Evolutionary conservation across 1,284 basidiomycete species (phyloP).

Genomic region (Cryptococcus deneoformans): DNA sequence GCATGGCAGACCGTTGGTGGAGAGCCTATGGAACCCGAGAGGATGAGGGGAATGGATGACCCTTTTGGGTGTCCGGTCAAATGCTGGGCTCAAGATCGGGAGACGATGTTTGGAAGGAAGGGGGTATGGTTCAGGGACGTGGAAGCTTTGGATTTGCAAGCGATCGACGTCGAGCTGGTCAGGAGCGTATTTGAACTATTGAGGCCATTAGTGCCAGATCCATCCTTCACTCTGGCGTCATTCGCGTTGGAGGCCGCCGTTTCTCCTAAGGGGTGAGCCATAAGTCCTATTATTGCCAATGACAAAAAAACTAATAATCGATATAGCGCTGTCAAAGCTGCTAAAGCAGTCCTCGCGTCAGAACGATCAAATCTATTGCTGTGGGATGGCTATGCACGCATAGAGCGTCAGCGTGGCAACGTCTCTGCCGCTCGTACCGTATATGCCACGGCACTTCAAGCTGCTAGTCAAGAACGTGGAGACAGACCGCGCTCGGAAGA

Average conservation of each 20-base stretch:
- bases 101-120: slow-evolving; percentile 20
- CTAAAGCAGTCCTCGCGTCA: slow-evolving; percentile 64
- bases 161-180: slow-evolving; percentile 33
- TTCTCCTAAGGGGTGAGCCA: slow-evolving; percentile 33
- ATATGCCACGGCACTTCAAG: slow-evolving; percentile 61
- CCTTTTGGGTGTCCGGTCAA: slow-evolving; percentile 37
- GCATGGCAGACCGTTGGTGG: slow-evolving; percentile 45
- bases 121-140: slow-evolving; percentile 46
- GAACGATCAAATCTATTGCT: slow-evolving; percentile 64
- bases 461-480: slow-evolving; percentile 22
- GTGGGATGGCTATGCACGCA: slow-evolving; percentile 77
- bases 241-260: slow-evolving; percentile 46
- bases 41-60: slow-evolving; percentile 8
- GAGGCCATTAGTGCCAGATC: slow-evolving; percentile 37
- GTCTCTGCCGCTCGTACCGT: slow-evolving; percentile 74
- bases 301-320: not conserved
- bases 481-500: slow-evolving; percentile 18
- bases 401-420: slow-evolving; percentile 71
- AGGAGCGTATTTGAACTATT: slow-evolving; percentile 35
- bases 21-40: slow-evolving; percentile 48
- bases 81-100: slow-evolving; percentile 28
- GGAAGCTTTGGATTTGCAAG: slow-evolving; percentile 25
- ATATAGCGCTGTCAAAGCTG: slow-evolving; percentile 56
- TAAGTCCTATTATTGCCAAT: not conserved
- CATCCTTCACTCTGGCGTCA: slow-evolving; percentile 42